Evolutionary conservation across 345 rosid genomes (phyloP), one percentile per base, ranked within the genome.

Genomic region (Populus pruinosa): DNA sequence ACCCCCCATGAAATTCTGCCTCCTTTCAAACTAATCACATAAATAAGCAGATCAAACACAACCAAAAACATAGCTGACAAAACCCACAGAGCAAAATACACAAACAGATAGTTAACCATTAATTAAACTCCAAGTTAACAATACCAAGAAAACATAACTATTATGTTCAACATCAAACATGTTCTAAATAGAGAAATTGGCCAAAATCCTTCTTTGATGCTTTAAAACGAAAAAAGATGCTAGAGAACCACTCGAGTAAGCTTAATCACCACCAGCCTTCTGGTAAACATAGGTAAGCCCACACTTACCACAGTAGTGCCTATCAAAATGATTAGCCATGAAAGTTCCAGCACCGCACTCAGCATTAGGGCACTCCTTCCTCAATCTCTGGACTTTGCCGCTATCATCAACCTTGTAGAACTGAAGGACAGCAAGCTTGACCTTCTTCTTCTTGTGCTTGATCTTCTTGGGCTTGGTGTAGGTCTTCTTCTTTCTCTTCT

Each of bases 401-500:
- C 62, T 62, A n/a, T 80, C 83, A 20, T 80, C 83, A 2, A 80
- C 76, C 55, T 80, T 80, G 31, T 76, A 80, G 64, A 80, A 80
- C 79, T 80, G 69, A 18, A 80, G 83, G 0, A 80, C 53, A 3
- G 73, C 39, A 39, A 80, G 79, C 83, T 80, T 80, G 27, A 80
- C 83, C 83, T 80, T 80, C 76, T 76, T 80, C 67, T 80, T 70
- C 72, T 80, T 80, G 76, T 80, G 83, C 73, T 80, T 80, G 76
- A 80, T 80, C 76, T 76, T 80, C 53, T 80, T 80, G 31, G 83
- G 83, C 72, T 80, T 80, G 47, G 76, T 80, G 62, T 80, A 80
- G 10, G 83, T 80, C 79, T 80, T 71, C 76, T 80, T 80, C 76
- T 80, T 80, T 16, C 83, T 65, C 79, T 80, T 80, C 79, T 66